These are phyloP conservation scores for Tagetes patula DNA, from an alignment of 129 eudicot species.

Conservation along the genomic window DNA sequence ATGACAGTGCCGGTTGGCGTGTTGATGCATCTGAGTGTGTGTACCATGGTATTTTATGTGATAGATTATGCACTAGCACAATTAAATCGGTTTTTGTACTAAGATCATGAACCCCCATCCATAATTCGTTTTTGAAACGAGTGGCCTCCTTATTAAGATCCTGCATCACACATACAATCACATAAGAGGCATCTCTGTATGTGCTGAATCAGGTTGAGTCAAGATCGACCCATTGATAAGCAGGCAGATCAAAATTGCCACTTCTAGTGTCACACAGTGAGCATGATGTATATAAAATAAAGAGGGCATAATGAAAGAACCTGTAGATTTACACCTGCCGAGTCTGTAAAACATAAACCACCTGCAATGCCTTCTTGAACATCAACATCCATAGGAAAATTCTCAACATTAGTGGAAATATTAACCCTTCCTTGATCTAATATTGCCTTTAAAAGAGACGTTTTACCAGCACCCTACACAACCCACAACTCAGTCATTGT, in stretches of 20 bases:
- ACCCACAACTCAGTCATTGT: conserved; percentile 24
- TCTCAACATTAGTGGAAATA: conserved; percentile 39
- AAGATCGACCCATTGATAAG: not conserved
- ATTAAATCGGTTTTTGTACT: conserved; percentile 77
- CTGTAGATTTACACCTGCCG: conserved; percentile 88
- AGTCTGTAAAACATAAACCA: conserved; percentile 84
- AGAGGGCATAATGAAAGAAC: conserved; percentile 36
- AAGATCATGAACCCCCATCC: conserved; percentile 93
- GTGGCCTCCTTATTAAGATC: conserved; percentile 71
- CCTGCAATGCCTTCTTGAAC: conserved; percentile 86
- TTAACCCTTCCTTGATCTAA: conserved; percentile 54
- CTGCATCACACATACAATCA: conserved; percentile 43
- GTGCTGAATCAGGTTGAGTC: not conserved
- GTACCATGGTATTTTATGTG: conserved; percentile 79
- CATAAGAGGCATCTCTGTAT: not conserved
- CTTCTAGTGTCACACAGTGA: conserved; percentile 1
- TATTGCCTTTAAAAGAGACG: conserved; percentile 82
- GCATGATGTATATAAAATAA: conserved; percentile 6
- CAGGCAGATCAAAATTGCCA: not conserved
- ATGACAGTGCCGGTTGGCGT: conserved; percentile 66
- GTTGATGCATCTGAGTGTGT: conserved; percentile 48
- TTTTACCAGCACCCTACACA: conserved; percentile 93
- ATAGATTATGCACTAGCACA: conserved; percentile 85
- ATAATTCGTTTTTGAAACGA: conserved; percentile 74
- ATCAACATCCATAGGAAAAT: conserved; percentile 53